Conservation (phyloP, 345 rosid genomes). For the Kernera saxatilis region DNA sequence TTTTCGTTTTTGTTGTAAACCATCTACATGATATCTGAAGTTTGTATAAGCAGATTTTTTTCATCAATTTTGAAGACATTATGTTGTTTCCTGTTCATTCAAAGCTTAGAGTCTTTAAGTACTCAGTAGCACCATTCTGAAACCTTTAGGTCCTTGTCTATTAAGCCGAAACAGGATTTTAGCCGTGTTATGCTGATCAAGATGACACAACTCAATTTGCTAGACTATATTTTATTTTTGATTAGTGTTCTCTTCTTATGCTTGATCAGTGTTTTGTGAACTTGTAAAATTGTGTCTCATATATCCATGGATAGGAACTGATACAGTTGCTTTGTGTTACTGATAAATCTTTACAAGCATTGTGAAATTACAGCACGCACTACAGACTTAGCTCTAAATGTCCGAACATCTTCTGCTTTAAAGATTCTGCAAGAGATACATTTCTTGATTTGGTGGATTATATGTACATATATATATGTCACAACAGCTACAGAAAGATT, state of each 20-base stretch:
- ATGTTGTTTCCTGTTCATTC: background rate
- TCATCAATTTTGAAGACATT: background rate
- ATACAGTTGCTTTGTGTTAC: background rate
- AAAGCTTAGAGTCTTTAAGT: background rate
- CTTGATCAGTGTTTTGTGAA: background rate
- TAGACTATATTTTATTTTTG: background rate
- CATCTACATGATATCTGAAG: conserved; percentile 4
- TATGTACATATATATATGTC: background rate
- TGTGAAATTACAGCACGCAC: background rate
- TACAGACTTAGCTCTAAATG: background rate
- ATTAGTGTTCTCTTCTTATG: background rate
- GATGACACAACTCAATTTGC: background rate
- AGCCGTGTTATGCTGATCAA: background rate
- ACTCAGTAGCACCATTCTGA: background rate
- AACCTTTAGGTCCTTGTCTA: background rate
- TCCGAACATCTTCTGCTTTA: conserved; percentile 2
- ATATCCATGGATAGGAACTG: background rate
- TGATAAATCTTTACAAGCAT: background rate
- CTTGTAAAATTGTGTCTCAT: background rate
- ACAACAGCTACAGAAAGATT: conserved; percentile 23
- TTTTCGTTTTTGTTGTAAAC: background rate
- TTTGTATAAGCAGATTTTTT: background rate
- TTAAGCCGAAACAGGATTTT: background rate
- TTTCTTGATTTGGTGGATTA: conserved; percentile 1
- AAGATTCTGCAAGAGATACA: conserved; percentile 13